These are phyloP conservation scores for Clarireedia hainanense DNA, from an alignment of 2,329 filamentous ascomycete genomes.

Conservation along the genomic window DNA sequence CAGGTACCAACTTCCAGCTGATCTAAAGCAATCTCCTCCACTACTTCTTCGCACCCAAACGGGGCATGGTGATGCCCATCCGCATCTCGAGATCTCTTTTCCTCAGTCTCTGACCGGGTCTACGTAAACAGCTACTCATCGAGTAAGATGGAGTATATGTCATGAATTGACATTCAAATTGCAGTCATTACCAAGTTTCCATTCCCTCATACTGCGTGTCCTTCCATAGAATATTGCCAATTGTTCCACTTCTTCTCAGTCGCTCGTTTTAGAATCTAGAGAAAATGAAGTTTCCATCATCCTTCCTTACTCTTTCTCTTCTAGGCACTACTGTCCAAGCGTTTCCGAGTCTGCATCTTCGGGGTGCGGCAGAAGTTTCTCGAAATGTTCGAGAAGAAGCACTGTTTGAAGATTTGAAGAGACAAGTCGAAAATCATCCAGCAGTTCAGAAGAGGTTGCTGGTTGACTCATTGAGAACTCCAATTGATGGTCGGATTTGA, in stretches of 20 bases:
- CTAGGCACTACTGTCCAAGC: background rate
- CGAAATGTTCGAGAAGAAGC: background rate
- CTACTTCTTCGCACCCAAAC: too few relatives aligned
- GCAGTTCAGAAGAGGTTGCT: background rate
- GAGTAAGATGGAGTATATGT: background rate
- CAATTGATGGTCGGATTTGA: background rate
- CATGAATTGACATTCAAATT: background rate
- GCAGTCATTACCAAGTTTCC: too few relatives aligned
- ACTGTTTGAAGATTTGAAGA: background rate
- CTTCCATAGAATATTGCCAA: background rate
- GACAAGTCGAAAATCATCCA: background rate
- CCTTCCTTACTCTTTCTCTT: background rate
- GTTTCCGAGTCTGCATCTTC: background rate
- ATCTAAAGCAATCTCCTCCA: too few relatives aligned
- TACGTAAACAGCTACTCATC: too few relatives aligned
- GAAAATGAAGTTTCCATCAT: background rate
- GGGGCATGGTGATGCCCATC: too few relatives aligned
- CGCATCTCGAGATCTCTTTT: too few relatives aligned
- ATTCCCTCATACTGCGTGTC: background rate
- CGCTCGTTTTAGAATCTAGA: background rate
- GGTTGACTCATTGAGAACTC: background rate
- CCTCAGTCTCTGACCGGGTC: too few relatives aligned
- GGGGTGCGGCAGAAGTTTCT: background rate
- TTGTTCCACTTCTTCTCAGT: background rate
- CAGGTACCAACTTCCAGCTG: too few relatives aligned